phyloP scores from a whole-genome alignment of 2,329 filamentous ascomycete genomes.

The Arthroderma uncinatum region DNA sequence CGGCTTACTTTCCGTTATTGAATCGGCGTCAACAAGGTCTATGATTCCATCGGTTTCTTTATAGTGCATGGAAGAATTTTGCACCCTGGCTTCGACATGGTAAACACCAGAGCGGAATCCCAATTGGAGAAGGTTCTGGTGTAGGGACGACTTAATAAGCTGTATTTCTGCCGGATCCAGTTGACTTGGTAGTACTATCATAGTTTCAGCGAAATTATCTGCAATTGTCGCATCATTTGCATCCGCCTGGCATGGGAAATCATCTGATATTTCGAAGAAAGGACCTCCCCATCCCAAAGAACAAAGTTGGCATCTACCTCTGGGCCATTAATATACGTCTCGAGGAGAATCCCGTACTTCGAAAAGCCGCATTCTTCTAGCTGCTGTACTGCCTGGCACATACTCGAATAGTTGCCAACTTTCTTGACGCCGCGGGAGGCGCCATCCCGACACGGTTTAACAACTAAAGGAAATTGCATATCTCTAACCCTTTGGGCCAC shows the following conservation, averaged over 20 bases:
- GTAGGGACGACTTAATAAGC: neutral
- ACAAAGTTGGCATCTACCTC: constrained; percentile 37
- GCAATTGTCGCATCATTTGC: neutral
- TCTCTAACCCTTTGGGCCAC: neutral
- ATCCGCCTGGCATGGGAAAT: constrained; percentile 26
- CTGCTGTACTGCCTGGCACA: neutral
- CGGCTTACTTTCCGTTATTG: neutral
- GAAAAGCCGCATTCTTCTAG: neutral
- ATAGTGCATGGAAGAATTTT: constrained; percentile 1
- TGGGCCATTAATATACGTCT: constrained; percentile 33
- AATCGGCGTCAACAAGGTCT: neutral
- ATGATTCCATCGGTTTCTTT: neutral
- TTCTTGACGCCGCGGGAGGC: constrained; percentile 23
- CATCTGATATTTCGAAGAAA: constrained; percentile 34
- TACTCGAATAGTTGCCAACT: neutral
- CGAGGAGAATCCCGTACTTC: constrained; percentile 24
- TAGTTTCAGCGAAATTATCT: neutral
- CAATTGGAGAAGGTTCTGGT: neutral
- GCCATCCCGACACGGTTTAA: constrained; percentile 30
- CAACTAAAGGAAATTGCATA: constrained; percentile 23
- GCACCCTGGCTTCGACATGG: constrained; percentile 5
- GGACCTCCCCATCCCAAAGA: constrained; percentile 28
- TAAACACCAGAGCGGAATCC: constrained; percentile 7
- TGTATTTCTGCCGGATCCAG: neutral
- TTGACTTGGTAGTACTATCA: neutral